Evolutionary conservation across 2,329 filamentous ascomycete genomes (phyloP).

Genomic region (Pseudogymnoascus sp.): DNA sequence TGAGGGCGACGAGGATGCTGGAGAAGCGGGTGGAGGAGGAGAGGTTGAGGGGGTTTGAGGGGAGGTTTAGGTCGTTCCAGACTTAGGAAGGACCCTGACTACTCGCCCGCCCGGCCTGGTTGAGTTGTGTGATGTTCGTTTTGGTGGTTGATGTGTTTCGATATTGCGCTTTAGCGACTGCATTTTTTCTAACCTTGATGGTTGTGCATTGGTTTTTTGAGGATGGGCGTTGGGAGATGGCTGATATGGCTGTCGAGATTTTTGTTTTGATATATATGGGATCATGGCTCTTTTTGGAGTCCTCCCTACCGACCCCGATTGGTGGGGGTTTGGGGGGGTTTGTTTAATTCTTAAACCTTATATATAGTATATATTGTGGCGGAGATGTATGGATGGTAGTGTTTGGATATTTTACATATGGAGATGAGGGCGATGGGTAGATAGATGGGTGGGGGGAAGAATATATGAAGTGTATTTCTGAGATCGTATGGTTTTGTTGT

Average conservation of each 20-base stretch:
- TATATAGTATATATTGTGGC: constrained; percentile 4
- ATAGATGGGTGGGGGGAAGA: neutral
- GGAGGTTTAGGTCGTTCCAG: constrained; percentile 22
- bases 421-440: neutral
- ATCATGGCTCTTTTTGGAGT: neutral
- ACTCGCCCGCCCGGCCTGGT: neutral
- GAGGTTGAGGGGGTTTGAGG: constrained; percentile 26
- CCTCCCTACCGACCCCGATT: neutral
- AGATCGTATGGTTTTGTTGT: neutral
- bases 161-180: neutral
- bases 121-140: neutral
- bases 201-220: neutral
- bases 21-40: constrained; percentile 56
- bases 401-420: neutral
- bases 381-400: neutral
- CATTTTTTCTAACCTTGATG: neutral
- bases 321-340: neutral
- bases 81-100: neutral
- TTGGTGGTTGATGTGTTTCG: neutral
- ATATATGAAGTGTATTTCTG: neutral
- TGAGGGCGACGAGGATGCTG: constrained; percentile 63
- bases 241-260: neutral
- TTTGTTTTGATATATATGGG: neutral
- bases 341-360: constrained; percentile 1
- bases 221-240: neutral